These are phyloP conservation scores for Gilbertella persicaria DNA, from an alignment of 371 early-diverging fungal species.

Conservation along the genomic window DNA sequence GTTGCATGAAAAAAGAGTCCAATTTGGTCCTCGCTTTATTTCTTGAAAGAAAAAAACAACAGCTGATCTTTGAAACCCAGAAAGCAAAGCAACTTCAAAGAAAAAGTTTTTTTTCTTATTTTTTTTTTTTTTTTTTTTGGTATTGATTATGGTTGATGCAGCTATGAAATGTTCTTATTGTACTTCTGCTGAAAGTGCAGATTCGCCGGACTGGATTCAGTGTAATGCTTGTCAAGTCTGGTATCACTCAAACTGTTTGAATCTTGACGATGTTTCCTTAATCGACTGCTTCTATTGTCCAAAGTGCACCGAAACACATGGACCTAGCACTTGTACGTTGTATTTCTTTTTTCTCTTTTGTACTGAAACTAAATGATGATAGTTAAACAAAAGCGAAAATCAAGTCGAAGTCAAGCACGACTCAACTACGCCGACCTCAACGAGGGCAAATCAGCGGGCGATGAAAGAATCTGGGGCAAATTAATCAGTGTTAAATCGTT, in stretches of 20 bases:
- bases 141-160: not conserved
- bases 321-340: constrained; percentile 63
- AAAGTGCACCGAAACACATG: constrained; percentile 53
- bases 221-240: constrained; percentile 71
- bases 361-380: not conserved
- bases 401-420: constrained; percentile 54
- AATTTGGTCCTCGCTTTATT: no score
- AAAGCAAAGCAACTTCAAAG: not conserved
- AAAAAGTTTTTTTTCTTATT: constrained; percentile 5
- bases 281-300: constrained; percentile 72
- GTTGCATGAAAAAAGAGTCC: no score
- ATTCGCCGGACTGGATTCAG: constrained; percentile 53
- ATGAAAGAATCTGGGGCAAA: constrained; percentile 65
- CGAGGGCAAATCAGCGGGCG: constrained; percentile 63
- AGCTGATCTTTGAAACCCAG: not conserved
- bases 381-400: constrained; percentile 56
- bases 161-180: constrained; percentile 9
- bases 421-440: constrained; percentile 75
- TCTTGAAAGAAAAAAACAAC: no score
- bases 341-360: not conserved
- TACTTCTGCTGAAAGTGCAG: not conserved
- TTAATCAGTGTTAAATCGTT: constrained; percentile 61
- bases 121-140: no score
- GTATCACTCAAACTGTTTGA: constrained; percentile 69
- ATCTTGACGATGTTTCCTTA: constrained; percentile 53